phyloP scores from a whole-genome alignment of 352 stramenopile species.

The Globisporangium rhizosaccharum region DNA sequence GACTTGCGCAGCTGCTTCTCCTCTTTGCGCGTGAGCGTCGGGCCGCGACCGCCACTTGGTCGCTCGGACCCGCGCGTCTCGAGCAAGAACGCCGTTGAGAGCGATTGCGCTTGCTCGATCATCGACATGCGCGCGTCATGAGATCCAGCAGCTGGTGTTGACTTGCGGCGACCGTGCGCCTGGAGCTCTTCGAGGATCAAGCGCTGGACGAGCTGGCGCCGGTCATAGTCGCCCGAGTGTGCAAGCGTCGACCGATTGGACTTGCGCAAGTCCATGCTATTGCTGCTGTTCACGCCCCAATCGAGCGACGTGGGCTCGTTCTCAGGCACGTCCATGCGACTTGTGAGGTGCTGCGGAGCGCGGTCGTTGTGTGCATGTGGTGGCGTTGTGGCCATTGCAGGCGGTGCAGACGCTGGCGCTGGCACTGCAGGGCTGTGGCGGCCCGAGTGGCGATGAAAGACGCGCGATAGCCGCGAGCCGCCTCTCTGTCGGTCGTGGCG shows the following conservation, averaged over 20 bases:
- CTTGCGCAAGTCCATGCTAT: constrained; percentile 10
- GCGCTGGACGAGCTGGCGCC: constrained; percentile 9
- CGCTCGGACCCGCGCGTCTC: constrained; percentile 9
- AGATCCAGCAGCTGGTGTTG: background rate
- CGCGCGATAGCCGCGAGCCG: constrained; percentile 7
- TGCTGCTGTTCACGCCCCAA: constrained; percentile 9
- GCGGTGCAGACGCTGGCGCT: background rate
- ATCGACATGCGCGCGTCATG: constrained; percentile 4
- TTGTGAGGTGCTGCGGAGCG: background rate
- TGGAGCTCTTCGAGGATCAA: constrained; percentile 15
- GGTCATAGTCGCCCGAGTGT: constrained; percentile 1
- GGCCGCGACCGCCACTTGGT: too few species aligned
- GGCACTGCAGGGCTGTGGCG: background rate
- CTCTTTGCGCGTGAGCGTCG: constrained; percentile 16
- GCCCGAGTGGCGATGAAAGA: constrained; percentile 7
- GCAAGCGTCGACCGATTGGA: background rate
- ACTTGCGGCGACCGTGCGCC: background rate
- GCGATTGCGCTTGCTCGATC: constrained; percentile 10
- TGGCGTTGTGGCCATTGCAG: background rate
- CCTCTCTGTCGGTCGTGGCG: constrained; percentile 3
- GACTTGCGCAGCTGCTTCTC: constrained; percentile 30
- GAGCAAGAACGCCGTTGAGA: constrained; percentile 10
- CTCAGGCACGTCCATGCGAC: constrained; percentile 10
- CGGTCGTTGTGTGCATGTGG: background rate
- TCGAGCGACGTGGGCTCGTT: constrained; percentile 12